phyloP scores from a whole-genome alignment of 2,329 filamentous ascomycete genomes.

The Thermomyces lanuginosus region DNA sequence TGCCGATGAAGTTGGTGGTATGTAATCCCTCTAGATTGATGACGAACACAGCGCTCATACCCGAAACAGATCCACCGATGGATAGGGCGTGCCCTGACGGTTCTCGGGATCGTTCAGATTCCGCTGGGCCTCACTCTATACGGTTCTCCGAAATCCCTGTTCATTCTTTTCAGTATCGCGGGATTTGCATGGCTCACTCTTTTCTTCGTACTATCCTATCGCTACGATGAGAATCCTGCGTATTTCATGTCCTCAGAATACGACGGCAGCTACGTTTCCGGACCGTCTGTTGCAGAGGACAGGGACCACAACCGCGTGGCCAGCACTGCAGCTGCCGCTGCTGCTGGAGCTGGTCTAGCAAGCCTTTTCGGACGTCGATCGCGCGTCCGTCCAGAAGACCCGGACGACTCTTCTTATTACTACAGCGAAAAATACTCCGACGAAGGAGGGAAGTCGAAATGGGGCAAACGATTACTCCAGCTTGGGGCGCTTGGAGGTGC shows the following conservation, averaged over 20 bases:
- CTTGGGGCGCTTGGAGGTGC: slow-evolving; percentile 47
- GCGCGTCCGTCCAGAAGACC: slow-evolving; percentile 28
- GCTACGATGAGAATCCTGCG: slow-evolving; percentile 36
- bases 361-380: slow-evolving; percentile 31
- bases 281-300: slow-evolving; percentile 36
- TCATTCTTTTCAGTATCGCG: slow-evolving; percentile 72
- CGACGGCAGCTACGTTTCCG: slow-evolving; percentile 39
- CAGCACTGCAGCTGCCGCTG: slow-evolving; percentile 37
- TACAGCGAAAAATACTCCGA: slow-evolving; percentile 53
- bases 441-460: slow-evolving; percentile 27
- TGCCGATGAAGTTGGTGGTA: slow-evolving; percentile 44
- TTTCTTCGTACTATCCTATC: slow-evolving; percentile 69
- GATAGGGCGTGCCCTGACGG: slow-evolving; percentile 59
- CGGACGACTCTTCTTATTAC: slow-evolving; percentile 37
- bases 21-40: slow-evolving; percentile 10
- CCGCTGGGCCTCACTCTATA: slow-evolving; percentile 82
- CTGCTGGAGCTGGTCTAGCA: slow-evolving; percentile 42
- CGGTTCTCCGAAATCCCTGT: slow-evolving; percentile 69
- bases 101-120: slow-evolving; percentile 75
- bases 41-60: slow-evolving; percentile 1
- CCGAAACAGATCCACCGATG: slow-evolving; percentile 60
- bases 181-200: slow-evolving; percentile 53
- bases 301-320: slow-evolving; percentile 30
- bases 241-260: slow-evolving; percentile 39
- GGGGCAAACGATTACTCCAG: slow-evolving; percentile 45